Percentiles rank a stretch among this genome's conserved stretches.
These are phyloP conservation scores for Articulospora tetracladia DNA, from an alignment of 495 filamentous ascomycete genomes.

Conservation along the genomic window DNA sequence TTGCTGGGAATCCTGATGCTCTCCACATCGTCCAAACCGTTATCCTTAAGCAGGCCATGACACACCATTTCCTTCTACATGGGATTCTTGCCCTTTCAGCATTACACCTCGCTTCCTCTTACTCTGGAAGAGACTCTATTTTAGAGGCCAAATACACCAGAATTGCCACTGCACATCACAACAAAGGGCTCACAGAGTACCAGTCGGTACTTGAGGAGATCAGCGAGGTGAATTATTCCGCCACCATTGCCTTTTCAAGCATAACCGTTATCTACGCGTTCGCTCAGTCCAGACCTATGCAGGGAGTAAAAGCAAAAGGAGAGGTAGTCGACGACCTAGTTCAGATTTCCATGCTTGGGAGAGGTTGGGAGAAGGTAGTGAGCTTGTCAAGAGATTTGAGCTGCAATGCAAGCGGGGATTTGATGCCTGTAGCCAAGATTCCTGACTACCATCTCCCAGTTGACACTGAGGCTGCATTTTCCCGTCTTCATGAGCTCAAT, in stretches of 20 bases:
- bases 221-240: constrained; percentile 1
- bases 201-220: constrained; percentile 5
- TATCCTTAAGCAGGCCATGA: constrained; percentile 11
- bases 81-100: constrained; percentile 11
- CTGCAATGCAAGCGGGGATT: neutral
- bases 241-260: constrained; percentile 15
- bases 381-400: neutral
- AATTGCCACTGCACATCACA: constrained; percentile 10
- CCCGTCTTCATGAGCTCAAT: neutral
- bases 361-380: constrained; percentile 9
- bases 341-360: constrained; percentile 1
- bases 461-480: constrained; percentile 5
- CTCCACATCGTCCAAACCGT: constrained; percentile 5
- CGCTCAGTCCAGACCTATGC: neutral
- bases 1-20: constrained; percentile 1
- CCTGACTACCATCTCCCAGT: neutral
- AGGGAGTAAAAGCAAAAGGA: neutral
- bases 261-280: constrained; percentile 8
- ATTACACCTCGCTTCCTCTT: constrained; percentile 1
- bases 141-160: neutral
- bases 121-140: neutral
- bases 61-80: constrained; percentile 14
- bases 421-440: neutral
- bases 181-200: constrained; percentile 1
- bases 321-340: constrained; percentile 1